Evolutionary conservation across 495 filamentous ascomycete genomes (phyloP).

Genomic region (Pseudomonodictys pantanalensis): DNA sequence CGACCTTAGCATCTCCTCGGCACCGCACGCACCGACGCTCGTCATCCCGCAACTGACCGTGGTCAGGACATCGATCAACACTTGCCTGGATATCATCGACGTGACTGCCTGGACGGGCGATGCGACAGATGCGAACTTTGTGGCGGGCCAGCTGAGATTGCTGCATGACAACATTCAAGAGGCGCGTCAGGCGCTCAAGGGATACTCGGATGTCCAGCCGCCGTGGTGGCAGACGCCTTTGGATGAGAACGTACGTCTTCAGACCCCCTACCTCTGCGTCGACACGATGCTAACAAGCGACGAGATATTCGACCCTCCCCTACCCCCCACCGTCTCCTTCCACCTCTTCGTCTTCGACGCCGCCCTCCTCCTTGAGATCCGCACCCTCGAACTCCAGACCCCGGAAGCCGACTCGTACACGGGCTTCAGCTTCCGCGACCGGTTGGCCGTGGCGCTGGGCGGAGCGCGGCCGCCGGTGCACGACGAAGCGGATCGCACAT

Average conservation of each 20-base stretch:
- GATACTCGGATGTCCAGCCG: constrained; percentile 51
- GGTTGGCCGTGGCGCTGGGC: constrained; percentile 56
- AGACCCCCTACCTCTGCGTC: background rate
- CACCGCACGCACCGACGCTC: constrained; percentile 50
- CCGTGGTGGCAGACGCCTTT: constrained; percentile 59
- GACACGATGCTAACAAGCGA: constrained; percentile 27
- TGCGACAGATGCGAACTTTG: constrained; percentile 59
- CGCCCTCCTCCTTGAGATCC: constrained; percentile 71
- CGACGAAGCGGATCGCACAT: constrained; percentile 76
- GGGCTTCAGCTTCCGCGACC: constrained; percentile 58
- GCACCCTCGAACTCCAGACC: constrained; percentile 68
- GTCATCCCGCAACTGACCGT: constrained; percentile 66
- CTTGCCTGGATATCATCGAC: constrained; percentile 73
- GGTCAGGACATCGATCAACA: constrained; percentile 70
- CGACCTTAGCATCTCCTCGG: constrained; percentile 55
- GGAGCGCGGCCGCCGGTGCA: constrained; percentile 48
- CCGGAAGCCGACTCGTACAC: constrained; percentile 53
- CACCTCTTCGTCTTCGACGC: constrained; percentile 76
- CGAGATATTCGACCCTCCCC: constrained; percentile 55
- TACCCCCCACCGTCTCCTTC: constrained; percentile 63
- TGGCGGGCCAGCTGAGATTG: constrained; percentile 74
- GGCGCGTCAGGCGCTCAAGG: constrained; percentile 59
- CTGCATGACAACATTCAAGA: constrained; percentile 73
- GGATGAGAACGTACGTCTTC: constrained; percentile 47
- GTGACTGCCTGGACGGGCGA: constrained; percentile 68